phyloP scores from a whole-genome alignment of 1,284 basidiomycete species.

The Sanghuangporus sanghuang region DNA sequence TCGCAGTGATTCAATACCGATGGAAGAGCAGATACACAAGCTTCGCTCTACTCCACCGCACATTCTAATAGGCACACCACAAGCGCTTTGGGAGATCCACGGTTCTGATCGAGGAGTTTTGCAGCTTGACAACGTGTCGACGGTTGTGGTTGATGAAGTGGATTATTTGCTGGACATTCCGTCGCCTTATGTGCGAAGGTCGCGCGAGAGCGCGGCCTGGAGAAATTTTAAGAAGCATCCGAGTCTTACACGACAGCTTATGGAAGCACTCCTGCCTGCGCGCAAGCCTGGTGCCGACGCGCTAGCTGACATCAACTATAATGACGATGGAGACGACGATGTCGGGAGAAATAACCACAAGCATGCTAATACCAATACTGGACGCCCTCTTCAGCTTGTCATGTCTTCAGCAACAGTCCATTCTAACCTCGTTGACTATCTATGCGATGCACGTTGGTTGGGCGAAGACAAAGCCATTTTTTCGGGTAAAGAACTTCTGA shows the following conservation, averaged over 20 bases:
- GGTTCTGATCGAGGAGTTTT: conserved; percentile 35
- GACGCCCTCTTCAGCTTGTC: conserved; percentile 12
- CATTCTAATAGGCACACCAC: conserved; percentile 68
- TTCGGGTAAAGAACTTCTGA: conserved; percentile 14
- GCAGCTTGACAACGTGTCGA: conserved; percentile 41
- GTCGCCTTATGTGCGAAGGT: conserved; percentile 36
- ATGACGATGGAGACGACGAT: conserved; percentile 3
- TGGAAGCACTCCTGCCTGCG: conserved; percentile 40
- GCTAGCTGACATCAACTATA: not conserved
- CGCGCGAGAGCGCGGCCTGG: conserved; percentile 31
- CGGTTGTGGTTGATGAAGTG: conserved; percentile 68
- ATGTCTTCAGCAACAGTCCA: conserved; percentile 17
- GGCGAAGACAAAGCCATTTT: conserved; percentile 4
- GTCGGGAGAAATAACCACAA: conserved; percentile 25
- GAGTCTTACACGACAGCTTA: conserved; percentile 50
- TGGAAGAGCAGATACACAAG: conserved; percentile 29
- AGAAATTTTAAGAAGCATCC: conserved; percentile 46
- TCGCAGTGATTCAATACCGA: conserved; percentile 36
- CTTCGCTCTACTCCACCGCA: conserved; percentile 48
- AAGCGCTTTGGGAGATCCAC: conserved; percentile 55
- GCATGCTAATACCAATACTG: not conserved
- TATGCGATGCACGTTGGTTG: conserved; percentile 13
- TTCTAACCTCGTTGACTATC: conserved; percentile 8
- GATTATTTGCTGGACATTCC: conserved; percentile 59
- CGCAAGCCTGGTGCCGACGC: conserved; percentile 15